Base-by-base conservation (phyloP, 2,329 filamentous ascomycete species). In the Alternaria incomplexa region DNA sequence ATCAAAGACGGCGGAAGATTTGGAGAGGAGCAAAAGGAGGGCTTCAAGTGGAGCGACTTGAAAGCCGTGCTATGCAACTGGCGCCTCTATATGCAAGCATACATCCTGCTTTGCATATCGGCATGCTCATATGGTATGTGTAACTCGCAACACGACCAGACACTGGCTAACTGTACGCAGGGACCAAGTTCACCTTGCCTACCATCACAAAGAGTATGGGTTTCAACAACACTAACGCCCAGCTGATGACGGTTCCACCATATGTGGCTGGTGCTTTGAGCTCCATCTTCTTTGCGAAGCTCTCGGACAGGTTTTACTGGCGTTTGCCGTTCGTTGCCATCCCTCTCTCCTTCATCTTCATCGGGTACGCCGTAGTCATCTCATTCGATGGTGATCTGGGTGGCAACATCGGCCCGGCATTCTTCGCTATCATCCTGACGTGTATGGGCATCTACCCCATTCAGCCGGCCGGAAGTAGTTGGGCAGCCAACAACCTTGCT, bases 371-470 rank as follows among this genome's bases (percentile, higher is more conserved):
- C 10, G 44, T 75, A 50, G 79, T 81, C 12, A 80, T 83, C 12
- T 79, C 84, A 1, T 80, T 81, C 17, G 77, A 79, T 32, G 79
- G 70, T 5, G 67, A 81, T 11, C 79, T 83, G 22, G 63, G 77
- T 20, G 62, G 78, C 23, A 83, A 84, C 56, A 76, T 84, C 17
- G 80, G 76, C 0, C 67, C 80, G 0, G 80, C 80, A 56, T 84
- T 83, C 63, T 83, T 84, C 52, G 82, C 79, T 1, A 79, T 85
- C 28, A 82, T 80, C 43, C 68, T 85, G 5, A 80, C 83, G 0
- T 83, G 77, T 28, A 74, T 81, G 10, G 80, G 81, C 26, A 74
- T 78, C 54, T 79, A 78, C 55, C 75, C 76, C 7, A 68, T 77
- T n/a, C 73, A 72, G n/a, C 73, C 75, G 5, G 71, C 67, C 5